These are phyloP conservation scores for Aspergillus sp. DNA, from an alignment of 2,329 filamentous ascomycete species.

Conservation along the genomic window DNA sequence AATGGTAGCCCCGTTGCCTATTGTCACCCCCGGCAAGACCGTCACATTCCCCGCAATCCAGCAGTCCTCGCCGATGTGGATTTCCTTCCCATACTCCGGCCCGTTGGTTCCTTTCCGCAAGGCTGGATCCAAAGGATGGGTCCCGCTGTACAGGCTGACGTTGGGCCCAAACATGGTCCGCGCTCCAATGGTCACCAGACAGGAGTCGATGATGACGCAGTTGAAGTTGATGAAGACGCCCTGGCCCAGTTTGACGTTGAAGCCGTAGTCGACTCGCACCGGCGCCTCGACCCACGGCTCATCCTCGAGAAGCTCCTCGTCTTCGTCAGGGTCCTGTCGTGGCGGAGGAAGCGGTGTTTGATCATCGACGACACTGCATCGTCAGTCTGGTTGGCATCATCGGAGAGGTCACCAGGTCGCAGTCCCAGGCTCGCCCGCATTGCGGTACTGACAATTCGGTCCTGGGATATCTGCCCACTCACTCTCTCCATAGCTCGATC, in stretches of 20 bases:
- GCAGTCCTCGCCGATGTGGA: conserved; percentile 70
- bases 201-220: conserved; percentile 68
- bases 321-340: conserved; percentile 49
- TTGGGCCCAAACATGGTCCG: conserved; percentile 72
- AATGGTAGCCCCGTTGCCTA: conserved; percentile 63
- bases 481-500: conserved; percentile 64
- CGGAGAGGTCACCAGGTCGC: neutral
- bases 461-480: conserved; percentile 25
- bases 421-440: neutral
- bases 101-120: conserved; percentile 65
- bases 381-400: neutral
- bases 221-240: conserved; percentile 70
- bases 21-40: conserved; percentile 66
- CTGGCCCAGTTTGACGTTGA: conserved; percentile 60
- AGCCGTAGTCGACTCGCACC: conserved; percentile 67
- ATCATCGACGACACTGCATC: conserved; percentile 52
- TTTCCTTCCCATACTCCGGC: conserved; percentile 64
- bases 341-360: conserved; percentile 53
- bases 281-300: conserved; percentile 63
- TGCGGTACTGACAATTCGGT: neutral
- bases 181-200: conserved; percentile 61
- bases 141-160: conserved; percentile 64
- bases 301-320: conserved; percentile 54
- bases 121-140: conserved; percentile 66
- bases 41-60: conserved; percentile 66